A percentile compares a stretch with the other conserved stretches of the same genome.
Evolutionary conservation across 306 rosid genomes (phyloP).

Genomic region (Quercus cerris): DNA sequence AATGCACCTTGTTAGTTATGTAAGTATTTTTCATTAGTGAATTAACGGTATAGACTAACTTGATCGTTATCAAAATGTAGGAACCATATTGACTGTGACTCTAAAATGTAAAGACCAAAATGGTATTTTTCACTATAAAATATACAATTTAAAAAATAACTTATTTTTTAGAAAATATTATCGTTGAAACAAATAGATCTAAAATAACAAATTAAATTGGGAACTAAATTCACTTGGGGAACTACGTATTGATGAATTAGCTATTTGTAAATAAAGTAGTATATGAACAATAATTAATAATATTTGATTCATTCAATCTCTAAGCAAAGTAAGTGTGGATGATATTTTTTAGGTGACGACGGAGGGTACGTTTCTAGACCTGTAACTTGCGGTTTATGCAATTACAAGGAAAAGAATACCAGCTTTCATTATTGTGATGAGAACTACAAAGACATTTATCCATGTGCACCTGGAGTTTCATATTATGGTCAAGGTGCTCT

Average conservation of each 20-base stretch:
- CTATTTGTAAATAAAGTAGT: too few relatives aligned
- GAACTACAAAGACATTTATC: conserved; percentile 61
- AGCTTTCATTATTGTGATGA: conserved; percentile 67
- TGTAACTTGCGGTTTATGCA: conserved; percentile 89
- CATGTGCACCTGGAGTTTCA: conserved; percentile 79
- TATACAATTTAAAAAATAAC: too few relatives aligned
- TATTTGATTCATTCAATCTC: neutral
- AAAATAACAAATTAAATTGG: too few relatives aligned
- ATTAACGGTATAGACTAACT: too few relatives aligned
- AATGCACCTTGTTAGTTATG: rapidly evolving
- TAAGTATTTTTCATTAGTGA: too few relatives aligned
- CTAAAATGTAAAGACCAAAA: too few relatives aligned
- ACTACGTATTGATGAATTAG: too few relatives aligned
- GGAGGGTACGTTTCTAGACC: conserved; percentile 42
- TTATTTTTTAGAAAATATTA: too few relatives aligned
- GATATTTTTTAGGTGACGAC: conserved; percentile 61
- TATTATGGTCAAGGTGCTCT: conserved; percentile 96
- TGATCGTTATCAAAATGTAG: too few relatives aligned
- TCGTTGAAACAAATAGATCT: too few relatives aligned
- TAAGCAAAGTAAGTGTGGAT: conserved; percentile 9
- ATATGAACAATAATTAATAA: neutral
- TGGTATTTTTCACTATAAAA: rapidly evolving
- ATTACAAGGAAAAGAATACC: conserved; percentile 88
- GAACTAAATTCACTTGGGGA: too few relatives aligned
- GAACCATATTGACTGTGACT: too few relatives aligned